Percentiles rank a stretch among this genome's conserved stretches.
Conservation (phyloP, 2,329 filamentous ascomycete species). For the Epichloe amarillans region DNA sequence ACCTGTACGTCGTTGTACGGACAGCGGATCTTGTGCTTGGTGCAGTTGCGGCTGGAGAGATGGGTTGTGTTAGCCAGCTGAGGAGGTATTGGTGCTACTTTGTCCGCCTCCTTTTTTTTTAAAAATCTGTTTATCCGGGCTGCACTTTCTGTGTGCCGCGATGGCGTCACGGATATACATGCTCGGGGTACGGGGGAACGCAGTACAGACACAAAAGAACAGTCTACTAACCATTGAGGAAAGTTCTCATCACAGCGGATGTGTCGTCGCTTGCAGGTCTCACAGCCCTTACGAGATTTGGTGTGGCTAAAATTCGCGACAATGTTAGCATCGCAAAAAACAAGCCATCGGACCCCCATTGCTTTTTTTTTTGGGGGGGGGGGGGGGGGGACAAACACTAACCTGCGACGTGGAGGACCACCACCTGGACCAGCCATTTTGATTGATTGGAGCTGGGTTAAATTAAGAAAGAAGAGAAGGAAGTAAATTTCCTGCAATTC, state of each 20-base stretch:
- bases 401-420: conserved; percentile 70
- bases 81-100: background rate
- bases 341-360: background rate
- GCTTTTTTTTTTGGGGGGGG: background rate
- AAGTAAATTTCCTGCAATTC: background rate
- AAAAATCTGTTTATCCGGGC: background rate
- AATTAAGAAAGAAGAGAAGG: conserved; percentile 1
- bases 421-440: conserved; percentile 87
- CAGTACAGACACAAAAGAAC: background rate
- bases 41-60: conserved; percentile 72
- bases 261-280: conserved; percentile 93
- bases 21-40: conserved; percentile 96
- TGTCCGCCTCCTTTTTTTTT: background rate
- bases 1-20: conserved; percentile 86
- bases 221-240: conserved; percentile 69
- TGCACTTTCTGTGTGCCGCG: background rate
- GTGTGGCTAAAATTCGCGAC: conserved; percentile 56
- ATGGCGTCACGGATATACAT: conserved; percentile 2
- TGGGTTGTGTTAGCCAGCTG: conserved; percentile 9
- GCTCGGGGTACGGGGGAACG: background rate
- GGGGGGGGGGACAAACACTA: conserved; percentile 15
- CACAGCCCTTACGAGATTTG: conserved; percentile 96
- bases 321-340: conserved; percentile 8
- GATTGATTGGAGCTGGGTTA: conserved; percentile 5
- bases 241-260: conserved; percentile 97